Base-by-base conservation (phyloP, 2,329 filamentous ascomycete species). In the Fusarium sp. region DNA sequence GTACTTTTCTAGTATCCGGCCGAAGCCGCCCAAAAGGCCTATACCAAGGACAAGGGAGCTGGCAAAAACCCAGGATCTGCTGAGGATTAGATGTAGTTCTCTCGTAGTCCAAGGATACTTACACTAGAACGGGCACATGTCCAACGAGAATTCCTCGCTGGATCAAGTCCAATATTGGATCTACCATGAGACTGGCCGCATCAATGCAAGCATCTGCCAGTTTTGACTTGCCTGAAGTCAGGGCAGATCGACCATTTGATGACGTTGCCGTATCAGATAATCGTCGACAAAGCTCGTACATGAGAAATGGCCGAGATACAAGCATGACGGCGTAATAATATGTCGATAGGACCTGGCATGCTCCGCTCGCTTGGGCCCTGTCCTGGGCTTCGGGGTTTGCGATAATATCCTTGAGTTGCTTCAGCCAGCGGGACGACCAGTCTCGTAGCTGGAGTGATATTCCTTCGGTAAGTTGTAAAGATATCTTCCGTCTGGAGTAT, bases 271-370 rank as follows among this genome's bases (percentile, higher is more conserved):
- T 79, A 11, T 86, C 85, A 0, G 84, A 83, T 5, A 89, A 71
- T 0, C 88, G 82, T 32, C 83, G 83, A 60, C 84, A 86, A 4
- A 89, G 80, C 76, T 89, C 88, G 58, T 88, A 88, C 87, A 89
- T 89, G 8, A 90, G 81, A 60, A 90, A 90, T 0, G 88, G 88
- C 1, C 88, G 81, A 0, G 88, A 88, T 0, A 89, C 87, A 4
- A 90, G 82, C 82, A 90, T 89, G n/a, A 89, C 88, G 1, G 87
- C 86, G 67, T 90, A 89, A 77, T 89, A 89, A 65, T 89, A 90
- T 2, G 87, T 86, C 1, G 85, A 83, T 9, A 90, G 76, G 0
- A 88, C 84, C 76, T 88, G 87, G 32, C 87, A 88, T 0, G 87
- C 87, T 1, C 87, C 88, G 9, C 84, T 83, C 0, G 83, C 78